A percentile compares a stretch with the other conserved stretches of the same genome.
Conservation (phyloP, 2,329 filamentous ascomycete species). For the Pyrenochaeta sp. region DNA sequence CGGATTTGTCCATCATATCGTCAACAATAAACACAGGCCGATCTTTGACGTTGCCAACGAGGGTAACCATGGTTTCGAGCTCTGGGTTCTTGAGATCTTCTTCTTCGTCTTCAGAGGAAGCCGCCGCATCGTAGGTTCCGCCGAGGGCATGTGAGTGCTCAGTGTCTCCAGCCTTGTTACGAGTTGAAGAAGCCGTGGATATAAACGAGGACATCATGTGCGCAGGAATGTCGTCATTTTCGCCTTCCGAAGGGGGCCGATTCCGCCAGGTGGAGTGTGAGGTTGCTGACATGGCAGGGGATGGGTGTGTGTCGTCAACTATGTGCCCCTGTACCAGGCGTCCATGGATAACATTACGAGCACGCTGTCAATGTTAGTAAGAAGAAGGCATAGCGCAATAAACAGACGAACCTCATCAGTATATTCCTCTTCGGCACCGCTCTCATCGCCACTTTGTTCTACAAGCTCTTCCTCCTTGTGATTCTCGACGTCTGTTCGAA, state of each 20-base stretch:
- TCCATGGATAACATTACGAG: slow-evolving; percentile 88
- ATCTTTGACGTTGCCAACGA: slow-evolving; percentile 93
- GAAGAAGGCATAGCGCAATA: neutral
- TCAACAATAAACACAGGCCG: slow-evolving; percentile 94
- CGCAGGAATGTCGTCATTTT: slow-evolving; percentile 68
- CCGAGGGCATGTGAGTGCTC: slow-evolving; percentile 76
- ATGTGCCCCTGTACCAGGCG: slow-evolving; percentile 93
- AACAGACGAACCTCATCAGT: slow-evolving; percentile 68
- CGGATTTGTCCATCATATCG: slow-evolving; percentile 98
- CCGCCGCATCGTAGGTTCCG: slow-evolving; percentile 83
- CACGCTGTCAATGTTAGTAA: slow-evolving; percentile 59
- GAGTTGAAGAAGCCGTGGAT: slow-evolving; percentile 75
- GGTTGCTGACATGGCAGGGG: slow-evolving; percentile 72
- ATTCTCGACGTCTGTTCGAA: slow-evolving; percentile 29
- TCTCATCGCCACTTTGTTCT: slow-evolving; percentile 31
- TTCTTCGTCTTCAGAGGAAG: slow-evolving; percentile 90
- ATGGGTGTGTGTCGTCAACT: slow-evolving; percentile 91
- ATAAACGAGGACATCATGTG: slow-evolving; percentile 84
- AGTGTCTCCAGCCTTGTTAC: slow-evolving; percentile 34
- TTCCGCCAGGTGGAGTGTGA: slow-evolving; percentile 64
- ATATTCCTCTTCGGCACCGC: slow-evolving; percentile 57
- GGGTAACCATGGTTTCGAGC: slow-evolving; percentile 92
- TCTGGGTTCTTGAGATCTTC: slow-evolving; percentile 82
- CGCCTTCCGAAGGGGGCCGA: slow-evolving; percentile 56
- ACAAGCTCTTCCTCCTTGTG: slow-evolving; percentile 21